Conservation (phyloP, 2,329 filamentous ascomycete genomes). For the Aspergillus ochraceoroseus region DNA sequence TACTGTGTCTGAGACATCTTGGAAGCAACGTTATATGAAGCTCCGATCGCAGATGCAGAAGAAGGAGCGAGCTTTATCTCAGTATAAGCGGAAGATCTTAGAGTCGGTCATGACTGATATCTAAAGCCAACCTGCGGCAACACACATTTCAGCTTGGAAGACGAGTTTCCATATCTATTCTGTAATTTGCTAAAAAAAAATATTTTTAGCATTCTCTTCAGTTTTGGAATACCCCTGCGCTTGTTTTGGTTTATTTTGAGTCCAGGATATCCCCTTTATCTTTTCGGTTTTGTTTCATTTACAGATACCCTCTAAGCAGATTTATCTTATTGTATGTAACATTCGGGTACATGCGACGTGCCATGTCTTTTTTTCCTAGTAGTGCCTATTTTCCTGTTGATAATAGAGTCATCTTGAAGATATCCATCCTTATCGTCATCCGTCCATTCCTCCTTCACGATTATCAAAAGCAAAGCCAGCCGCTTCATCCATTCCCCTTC, state of each 20-base stretch:
- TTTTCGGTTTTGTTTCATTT: slow-evolving; percentile 9
- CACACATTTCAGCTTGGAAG: too few relatives aligned
- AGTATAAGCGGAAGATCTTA: slow-evolving; percentile 42
- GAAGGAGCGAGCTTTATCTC: slow-evolving; percentile 35
- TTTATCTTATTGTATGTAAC: slow-evolving; percentile 7
- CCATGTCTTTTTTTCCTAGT: neutral
- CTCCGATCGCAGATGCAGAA: slow-evolving; percentile 38
- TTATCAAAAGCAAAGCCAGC: too few relatives aligned
- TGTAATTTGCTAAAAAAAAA: too few relatives aligned
- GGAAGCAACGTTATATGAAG: slow-evolving; percentile 40
- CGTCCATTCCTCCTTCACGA: too few relatives aligned
- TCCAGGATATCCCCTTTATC: neutral
- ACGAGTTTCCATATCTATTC: too few relatives aligned
- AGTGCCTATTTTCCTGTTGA: too few relatives aligned
- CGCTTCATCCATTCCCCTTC: too few relatives aligned
- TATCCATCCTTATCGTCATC: too few relatives aligned
- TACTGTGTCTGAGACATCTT: slow-evolving; percentile 28
- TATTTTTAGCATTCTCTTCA: neutral
- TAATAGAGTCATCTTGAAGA: too few relatives aligned
- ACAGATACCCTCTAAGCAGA: slow-evolving; percentile 23
- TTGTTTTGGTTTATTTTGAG: slow-evolving; percentile 3
- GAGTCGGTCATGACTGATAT: slow-evolving; percentile 44
- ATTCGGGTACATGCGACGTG: slow-evolving; percentile 1
- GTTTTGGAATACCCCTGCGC: slow-evolving; percentile 2
- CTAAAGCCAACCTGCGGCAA: slow-evolving; percentile 18